Evolutionary conservation across 139 green algal species (phyloP), one percentile per base, ranked within the genome.

Genomic region (Trebouxia sp.): DNA sequence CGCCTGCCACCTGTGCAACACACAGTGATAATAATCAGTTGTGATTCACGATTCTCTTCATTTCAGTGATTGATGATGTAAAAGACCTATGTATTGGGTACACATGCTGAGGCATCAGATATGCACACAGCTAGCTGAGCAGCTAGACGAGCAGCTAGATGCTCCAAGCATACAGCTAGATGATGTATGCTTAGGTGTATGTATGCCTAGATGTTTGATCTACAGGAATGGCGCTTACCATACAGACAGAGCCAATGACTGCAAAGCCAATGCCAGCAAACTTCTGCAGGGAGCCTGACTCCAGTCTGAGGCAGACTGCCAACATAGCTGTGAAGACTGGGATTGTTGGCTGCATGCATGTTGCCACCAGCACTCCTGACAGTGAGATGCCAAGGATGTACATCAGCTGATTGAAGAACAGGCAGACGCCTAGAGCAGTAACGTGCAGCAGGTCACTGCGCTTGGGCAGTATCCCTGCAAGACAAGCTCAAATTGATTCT

Each of bases 271-370:
- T 89, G 72, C 89, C 89, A 7, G 76, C 75, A 0, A 96, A 76
- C 80, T 95, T 94, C n/a, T 89, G 88, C 14, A 91, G 67, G 9
- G 84, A 87, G 26, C 85, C 84, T 0, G 66, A 42, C 53, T 89
- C 84, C 50, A 93, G 84, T 0, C 65, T 12, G 28, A 92, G 76
- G 6, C 75, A 43, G 4, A 94, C 83, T 11, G 88, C 87, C 41
- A 94, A n/a, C 65, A 88, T 66, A 32, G 84, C 84, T 7, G 90
- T 90, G 67, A 92, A 88, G 38, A 95, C 90, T 0, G 91, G 91
- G 58, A 94, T 91, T 43, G 85, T 86, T 35, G 91, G 91, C 84
- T 95, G 91, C 85, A 95, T 93, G 87, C 90, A 94, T 1, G 88
- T 89, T 8, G 91, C 91, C 22, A 94, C 82, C 28, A 92, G 75